These are phyloP conservation scores for Nothomitra cinnamomea DNA, from an alignment of 2,329 filamentous ascomycete species.

Conservation along the genomic window DNA sequence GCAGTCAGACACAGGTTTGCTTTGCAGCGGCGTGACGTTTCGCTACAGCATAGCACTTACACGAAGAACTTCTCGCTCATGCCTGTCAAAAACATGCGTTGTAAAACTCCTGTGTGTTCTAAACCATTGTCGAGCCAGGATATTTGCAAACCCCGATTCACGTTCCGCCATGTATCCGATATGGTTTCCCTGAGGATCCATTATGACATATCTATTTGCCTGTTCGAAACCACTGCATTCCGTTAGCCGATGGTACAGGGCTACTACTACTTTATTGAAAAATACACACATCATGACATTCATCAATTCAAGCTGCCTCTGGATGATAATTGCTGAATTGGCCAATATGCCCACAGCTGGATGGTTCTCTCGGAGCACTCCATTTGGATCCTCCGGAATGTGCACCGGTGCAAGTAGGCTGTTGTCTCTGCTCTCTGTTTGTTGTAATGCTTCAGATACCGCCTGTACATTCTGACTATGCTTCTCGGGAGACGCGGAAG, in stretches of 20 bases:
- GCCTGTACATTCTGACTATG: constrained; percentile 17
- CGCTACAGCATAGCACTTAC: constrained; percentile 15
- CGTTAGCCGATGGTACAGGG: not conserved
- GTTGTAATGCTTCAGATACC: constrained; percentile 27
- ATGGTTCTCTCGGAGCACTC: constrained; percentile 38
- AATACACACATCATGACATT: constrained; percentile 37
- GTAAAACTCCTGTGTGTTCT: constrained; percentile 46
- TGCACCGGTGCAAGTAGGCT: constrained; percentile 41
- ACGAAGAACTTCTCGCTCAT: constrained; percentile 41
- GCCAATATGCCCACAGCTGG: constrained; percentile 39
- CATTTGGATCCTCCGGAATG: constrained; percentile 42
- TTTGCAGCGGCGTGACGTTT: not conserved
- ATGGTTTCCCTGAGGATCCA: constrained; percentile 45
- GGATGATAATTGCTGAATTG: constrained; percentile 44
- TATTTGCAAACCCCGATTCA: constrained; percentile 39
- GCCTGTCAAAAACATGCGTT: constrained; percentile 44
- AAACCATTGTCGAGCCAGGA: constrained; percentile 41
- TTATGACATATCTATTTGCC: constrained; percentile 47
- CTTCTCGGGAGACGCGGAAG: not conserved
- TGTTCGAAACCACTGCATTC: constrained; percentile 41
- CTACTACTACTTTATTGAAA: constrained; percentile 21
- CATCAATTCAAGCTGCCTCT: constrained; percentile 47
- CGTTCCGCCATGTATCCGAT: constrained; percentile 48
- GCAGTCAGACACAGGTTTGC: constrained; percentile 7
- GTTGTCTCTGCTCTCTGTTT: constrained; percentile 28